A percentile compares a stretch with the other conserved stretches of the same genome.
phyloP scores from a whole-genome alignment of 2,329 filamentous ascomycete species.

The Diaporthe citrichinensis region DNA sequence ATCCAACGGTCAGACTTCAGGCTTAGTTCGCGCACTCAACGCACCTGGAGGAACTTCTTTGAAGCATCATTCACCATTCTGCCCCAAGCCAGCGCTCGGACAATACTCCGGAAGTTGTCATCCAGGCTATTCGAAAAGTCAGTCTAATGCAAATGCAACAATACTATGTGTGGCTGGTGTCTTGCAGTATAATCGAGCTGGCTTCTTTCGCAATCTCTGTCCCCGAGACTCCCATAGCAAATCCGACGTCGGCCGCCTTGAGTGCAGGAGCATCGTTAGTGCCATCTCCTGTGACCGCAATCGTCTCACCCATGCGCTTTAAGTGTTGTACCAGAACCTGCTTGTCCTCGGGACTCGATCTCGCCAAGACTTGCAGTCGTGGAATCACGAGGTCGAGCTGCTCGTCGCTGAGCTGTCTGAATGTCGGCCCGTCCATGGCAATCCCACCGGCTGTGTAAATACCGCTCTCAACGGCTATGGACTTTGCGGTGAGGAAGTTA shows the following conservation, averaged over 20 bases:
- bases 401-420: slow-evolving; percentile 61
- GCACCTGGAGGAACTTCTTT: slow-evolving; percentile 71
- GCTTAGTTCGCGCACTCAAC: background rate
- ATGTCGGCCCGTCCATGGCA: slow-evolving; percentile 72
- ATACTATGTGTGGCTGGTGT: background rate
- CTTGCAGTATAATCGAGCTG: slow-evolving; percentile 66
- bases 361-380: slow-evolving; percentile 64
- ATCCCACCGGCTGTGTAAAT: slow-evolving; percentile 63
- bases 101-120: slow-evolving; percentile 72
- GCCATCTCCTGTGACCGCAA: slow-evolving; percentile 73
- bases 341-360: slow-evolving; percentile 68
- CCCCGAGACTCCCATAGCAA: slow-evolving; percentile 73
- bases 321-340: slow-evolving; percentile 63
- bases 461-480: slow-evolving; percentile 69
- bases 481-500: slow-evolving; percentile 74
- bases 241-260: slow-evolving; percentile 73
- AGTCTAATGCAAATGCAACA: background rate
- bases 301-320: slow-evolving; percentile 51
- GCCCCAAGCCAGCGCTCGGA: slow-evolving; percentile 75
- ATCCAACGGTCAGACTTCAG: background rate
- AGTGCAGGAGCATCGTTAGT: slow-evolving; percentile 74
- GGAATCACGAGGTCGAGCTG: slow-evolving; percentile 68
- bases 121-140: background rate
- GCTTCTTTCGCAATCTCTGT: slow-evolving; percentile 76
- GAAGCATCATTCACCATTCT: slow-evolving; percentile 74